A percentile compares a stretch with the other conserved stretches of the same genome.
Evolutionary conservation across 352 stramenopile species (phyloP).

Genomic region (Phytophthora melonis): DNA sequence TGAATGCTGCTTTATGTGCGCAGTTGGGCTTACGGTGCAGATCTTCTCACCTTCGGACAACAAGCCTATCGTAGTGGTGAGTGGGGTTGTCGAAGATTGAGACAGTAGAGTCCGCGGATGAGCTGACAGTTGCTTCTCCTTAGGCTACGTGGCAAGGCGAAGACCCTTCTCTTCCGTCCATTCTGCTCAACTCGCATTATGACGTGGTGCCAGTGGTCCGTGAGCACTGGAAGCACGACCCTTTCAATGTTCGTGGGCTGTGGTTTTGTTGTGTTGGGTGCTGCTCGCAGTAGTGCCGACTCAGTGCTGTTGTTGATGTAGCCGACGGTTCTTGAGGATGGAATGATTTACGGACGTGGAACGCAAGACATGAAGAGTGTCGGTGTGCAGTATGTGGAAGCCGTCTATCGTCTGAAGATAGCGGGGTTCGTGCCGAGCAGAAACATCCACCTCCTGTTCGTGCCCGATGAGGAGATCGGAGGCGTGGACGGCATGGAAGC

Average conservation of each 20-base stretch:
- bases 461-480: conserved; percentile 95
- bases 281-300: not conserved
- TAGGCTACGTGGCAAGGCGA: conserved; percentile 86
- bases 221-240: conserved; percentile 91
- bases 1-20: not conserved
- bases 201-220: conserved; percentile 95
- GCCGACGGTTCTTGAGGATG: conserved; percentile 87
- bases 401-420: conserved; percentile 76
- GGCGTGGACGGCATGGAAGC: conserved; percentile 92
- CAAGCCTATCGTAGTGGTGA: conserved; percentile 93
- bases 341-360: conserved; percentile 93
- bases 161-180: conserved; percentile 81
- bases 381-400: conserved; percentile 95
- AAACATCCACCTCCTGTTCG: conserved; percentile 93
- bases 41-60: conserved; percentile 65
- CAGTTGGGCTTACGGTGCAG: conserved; percentile 57
- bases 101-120: not conserved
- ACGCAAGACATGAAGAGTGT: conserved; percentile 98
- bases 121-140: not conserved
- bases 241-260: conserved; percentile 80
- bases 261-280: not conserved
- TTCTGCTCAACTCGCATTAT: conserved; percentile 97
- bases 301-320: conserved; percentile 20
- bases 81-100: not conserved
- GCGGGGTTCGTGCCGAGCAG: conserved; percentile 80